Percentiles rank a stretch among this genome's conserved stretches.
Evolutionary conservation across 768 basidiomycete genomes (phyloP).

Genomic region (Lactarius quietus): DNA sequence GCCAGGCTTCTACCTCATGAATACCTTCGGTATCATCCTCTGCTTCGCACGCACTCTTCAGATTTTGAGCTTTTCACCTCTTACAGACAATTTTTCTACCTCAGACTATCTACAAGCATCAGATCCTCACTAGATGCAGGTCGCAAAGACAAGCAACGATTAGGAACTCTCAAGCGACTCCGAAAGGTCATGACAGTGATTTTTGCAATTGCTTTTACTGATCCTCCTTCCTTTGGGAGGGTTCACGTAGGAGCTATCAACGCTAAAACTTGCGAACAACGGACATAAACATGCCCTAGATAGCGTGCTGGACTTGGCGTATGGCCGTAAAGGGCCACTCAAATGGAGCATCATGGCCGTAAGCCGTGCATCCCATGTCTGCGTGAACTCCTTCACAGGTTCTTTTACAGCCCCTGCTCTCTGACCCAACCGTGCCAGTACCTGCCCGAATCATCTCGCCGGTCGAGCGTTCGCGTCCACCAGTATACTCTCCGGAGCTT

Average conservation of each 20-base stretch:
- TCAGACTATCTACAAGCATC: slow-evolving; percentile 57
- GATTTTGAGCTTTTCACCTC: background rate
- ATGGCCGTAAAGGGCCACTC: slow-evolving; percentile 71
- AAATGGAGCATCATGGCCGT: slow-evolving; percentile 69
- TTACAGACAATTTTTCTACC: slow-evolving; percentile 58
- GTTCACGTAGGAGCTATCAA: slow-evolving; percentile 47
- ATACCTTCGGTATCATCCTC: slow-evolving; percentile 42
- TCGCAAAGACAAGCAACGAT: slow-evolving; percentile 32
- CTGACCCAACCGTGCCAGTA: slow-evolving; percentile 40
- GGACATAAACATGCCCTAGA: slow-evolving; percentile 50
- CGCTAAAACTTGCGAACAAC: slow-evolving; percentile 51
- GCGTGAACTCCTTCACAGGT: slow-evolving; percentile 8
- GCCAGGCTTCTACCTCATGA: slow-evolving; percentile 41
- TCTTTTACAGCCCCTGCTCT: slow-evolving; percentile 49
- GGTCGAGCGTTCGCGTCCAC: slow-evolving; percentile 56
- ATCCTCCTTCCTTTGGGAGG: background rate
- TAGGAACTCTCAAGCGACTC: slow-evolving; percentile 46
- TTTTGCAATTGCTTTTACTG: background rate
- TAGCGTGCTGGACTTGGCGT: slow-evolving; percentile 63
- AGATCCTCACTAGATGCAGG: slow-evolving; percentile 42
- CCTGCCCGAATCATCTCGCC: slow-evolving; percentile 50
- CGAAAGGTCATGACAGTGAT: slow-evolving; percentile 42
- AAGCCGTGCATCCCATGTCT: slow-evolving; percentile 23
- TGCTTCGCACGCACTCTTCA: background rate
- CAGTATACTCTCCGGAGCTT: slow-evolving; percentile 61